Evolutionary conservation across 2,329 filamentous ascomycete genomes (phyloP).

Genomic region (Pyricularia sp.): DNA sequence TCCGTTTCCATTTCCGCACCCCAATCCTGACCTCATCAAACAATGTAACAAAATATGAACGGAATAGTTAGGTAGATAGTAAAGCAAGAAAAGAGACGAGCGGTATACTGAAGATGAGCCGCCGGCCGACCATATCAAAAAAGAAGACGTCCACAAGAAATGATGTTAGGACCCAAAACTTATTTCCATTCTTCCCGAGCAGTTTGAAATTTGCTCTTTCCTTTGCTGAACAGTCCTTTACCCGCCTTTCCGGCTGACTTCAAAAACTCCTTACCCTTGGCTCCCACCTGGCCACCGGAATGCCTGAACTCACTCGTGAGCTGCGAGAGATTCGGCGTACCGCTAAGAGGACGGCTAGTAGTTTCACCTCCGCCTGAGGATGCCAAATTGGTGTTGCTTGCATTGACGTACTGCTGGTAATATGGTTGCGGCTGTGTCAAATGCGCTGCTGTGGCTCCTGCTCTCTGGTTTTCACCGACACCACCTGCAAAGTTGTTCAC

Average conservation of each 20-base stretch:
- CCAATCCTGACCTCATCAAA: background rate
- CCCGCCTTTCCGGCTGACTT: constrained; percentile 81
- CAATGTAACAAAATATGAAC: background rate
- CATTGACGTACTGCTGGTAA: constrained; percentile 47
- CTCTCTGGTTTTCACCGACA: constrained; percentile 8
- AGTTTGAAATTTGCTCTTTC: constrained; percentile 67
- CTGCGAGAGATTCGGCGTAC: constrained; percentile 27
- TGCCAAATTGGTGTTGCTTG: constrained; percentile 26
- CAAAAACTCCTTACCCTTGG: constrained; percentile 82
- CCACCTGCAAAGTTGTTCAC: constrained; percentile 6
- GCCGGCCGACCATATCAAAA: background rate
- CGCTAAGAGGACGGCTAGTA: constrained; percentile 22
- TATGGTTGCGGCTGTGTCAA: constrained; percentile 24
- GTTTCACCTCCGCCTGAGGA: constrained; percentile 15
- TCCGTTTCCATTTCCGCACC: background rate
- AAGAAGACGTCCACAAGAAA: background rate
- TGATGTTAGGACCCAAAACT: background rate
- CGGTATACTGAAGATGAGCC: background rate
- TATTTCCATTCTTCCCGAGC: background rate
- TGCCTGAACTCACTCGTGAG: constrained; percentile 37
- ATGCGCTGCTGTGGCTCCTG: background rate
- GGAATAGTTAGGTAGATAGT: background rate
- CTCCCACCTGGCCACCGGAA: constrained; percentile 57
- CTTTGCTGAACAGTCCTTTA: constrained; percentile 85
- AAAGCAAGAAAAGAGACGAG: background rate